Evolutionary conservation across 306 rosid genomes (phyloP).

Genomic region (Arachis hypogaea): DNA sequence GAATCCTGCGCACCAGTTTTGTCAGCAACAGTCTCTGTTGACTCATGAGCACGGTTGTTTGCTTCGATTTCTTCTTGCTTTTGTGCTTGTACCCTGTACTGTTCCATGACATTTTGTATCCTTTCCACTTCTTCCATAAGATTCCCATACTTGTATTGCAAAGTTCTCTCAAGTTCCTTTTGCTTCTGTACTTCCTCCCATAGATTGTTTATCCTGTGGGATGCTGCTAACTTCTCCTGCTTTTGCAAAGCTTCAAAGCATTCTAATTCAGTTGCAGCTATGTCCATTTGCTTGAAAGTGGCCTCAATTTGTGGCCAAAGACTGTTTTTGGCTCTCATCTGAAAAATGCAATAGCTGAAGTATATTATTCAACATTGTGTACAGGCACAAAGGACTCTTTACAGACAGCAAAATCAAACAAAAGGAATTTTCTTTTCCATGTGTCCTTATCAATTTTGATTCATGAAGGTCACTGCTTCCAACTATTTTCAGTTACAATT

Average conservation of each 20-base stretch:
- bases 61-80: constrained; percentile 55
- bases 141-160: constrained; percentile 62
- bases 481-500: constrained; percentile 6
- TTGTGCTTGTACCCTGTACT: constrained; percentile 46
- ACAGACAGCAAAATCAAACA: not conserved
- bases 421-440: not conserved
- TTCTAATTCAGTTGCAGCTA: constrained; percentile 78
- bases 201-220: constrained; percentile 63
- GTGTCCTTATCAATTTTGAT: not conserved
- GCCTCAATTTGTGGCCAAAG: constrained; percentile 81
- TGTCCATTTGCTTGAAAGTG: constrained; percentile 74
- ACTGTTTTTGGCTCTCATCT: constrained; percentile 65
- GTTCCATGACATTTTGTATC: constrained; percentile 49
- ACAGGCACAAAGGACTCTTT: not conserved
- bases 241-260: constrained; percentile 72
- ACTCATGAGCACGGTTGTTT: constrained; percentile 42
- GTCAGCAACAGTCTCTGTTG: constrained; percentile 40
- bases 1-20: constrained; percentile 29
- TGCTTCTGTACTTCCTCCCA: constrained; percentile 78
- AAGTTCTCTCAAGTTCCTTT: constrained; percentile 70
- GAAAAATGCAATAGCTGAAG: constrained; percentile 34
- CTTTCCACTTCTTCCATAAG: constrained; percentile 53
- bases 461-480: not conserved
- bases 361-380: constrained; percentile 19
- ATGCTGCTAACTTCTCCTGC: constrained; percentile 68